Base-by-base conservation (phyloP, 116 monocot genomes). In the Cymodocea nodosa region DNA sequence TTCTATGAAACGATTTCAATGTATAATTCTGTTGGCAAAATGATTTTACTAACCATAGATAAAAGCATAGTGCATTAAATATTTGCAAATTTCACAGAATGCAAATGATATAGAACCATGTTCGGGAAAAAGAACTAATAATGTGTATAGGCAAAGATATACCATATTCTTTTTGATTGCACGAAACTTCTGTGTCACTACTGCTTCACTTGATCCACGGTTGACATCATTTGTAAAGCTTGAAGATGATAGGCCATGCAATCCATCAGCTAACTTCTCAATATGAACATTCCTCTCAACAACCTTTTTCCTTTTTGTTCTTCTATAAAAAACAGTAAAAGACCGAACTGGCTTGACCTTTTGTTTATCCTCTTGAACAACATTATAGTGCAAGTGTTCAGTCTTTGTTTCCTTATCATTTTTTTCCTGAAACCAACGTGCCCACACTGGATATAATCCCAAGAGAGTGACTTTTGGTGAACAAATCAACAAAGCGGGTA, bases 281-380 rank as follows among this genome's bases (percentile, higher is more conserved):
- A 15, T 51, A 14, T 52, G 24, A 24, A 22, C 3, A 65, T 60
- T 35, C 11, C 16, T 55, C 19, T 63, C 17, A 24, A 4, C 53
- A 71, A 51, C 54, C 37, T 36, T 71, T 39, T 15, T 63, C 62
- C 36, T 54, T 54, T 63, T 71, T 39, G 63, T 50, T 54, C 71
- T 71, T 63, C 62, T 53, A 51, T 24, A 54, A 50, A 71, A 71
- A 50, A 35, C 52, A 40, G 22, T 35, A 13, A 71, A 71, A 23
- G 52, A 52, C n/a, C 18, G 18, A 23, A 48, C 1, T 15, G 4
- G 5, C 18, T 56, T 17, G 18, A 53, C 36, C 40, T 63, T 52
- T 71, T 37, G 37, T 35, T 71, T 56, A 19, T 39, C 15, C 55
- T 63, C 36, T 60, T 60, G 35, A 63, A 63, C 56, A n/a, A 13